A percentile compares a stretch with the other conserved stretches of the same genome.
Evolutionary conservation across 163 green algal species (phyloP).

Genomic region (Scenedesmus sp.): DNA sequence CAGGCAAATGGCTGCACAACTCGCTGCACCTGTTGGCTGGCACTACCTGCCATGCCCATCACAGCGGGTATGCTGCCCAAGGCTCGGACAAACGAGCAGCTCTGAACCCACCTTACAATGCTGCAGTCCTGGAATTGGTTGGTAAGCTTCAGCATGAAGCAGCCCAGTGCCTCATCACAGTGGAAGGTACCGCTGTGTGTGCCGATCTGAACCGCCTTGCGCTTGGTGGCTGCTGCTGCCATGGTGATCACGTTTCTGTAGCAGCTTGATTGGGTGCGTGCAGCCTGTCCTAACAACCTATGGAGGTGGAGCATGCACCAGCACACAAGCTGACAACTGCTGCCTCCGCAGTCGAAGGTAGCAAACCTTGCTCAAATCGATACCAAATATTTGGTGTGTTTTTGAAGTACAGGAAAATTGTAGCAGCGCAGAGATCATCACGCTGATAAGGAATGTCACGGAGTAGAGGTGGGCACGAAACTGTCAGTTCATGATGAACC

Average conservation of each 20-base stretch:
- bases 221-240: slow-evolving; percentile 15
- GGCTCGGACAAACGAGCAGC: not conserved
- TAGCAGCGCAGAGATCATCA: not conserved
- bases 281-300: not conserved
- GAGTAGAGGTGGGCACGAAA: not conserved
- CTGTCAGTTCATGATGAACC: slow-evolving; percentile 7
- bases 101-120: not conserved
- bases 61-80: not conserved
- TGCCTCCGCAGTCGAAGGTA: not conserved
- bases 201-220: slow-evolving; percentile 74
- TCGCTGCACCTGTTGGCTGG: not conserved
- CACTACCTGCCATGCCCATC: not conserved
- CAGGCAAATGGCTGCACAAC: not conserved
- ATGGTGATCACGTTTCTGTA: slow-evolving; percentile 4
- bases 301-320: not conserved
- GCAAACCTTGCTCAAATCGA: not conserved
- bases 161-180: slow-evolving; percentile 98
- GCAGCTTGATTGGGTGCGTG: not conserved
- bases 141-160: slow-evolving; percentile 91
- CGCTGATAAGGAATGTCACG: not conserved
- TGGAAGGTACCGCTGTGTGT: slow-evolving; percentile 98
- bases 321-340: not conserved
- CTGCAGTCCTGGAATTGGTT: slow-evolving; percentile 67
- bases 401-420: too few species aligned
- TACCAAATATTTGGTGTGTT: too few species aligned